phyloP scores from a whole-genome alignment of 345 rosid genomes.

The rapeseed (Brassica napus) region DNA sequence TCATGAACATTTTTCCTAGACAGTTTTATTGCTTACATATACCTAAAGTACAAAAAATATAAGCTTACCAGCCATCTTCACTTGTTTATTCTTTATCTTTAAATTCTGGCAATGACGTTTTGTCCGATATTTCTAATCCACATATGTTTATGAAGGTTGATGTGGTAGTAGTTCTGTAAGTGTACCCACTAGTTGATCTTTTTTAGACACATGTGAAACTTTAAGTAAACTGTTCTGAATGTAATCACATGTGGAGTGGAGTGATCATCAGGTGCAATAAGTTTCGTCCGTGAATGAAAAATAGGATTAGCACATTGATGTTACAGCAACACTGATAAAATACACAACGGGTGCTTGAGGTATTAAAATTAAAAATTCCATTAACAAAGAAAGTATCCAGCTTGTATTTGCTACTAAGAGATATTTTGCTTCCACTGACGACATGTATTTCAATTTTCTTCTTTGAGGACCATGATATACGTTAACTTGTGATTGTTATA shows the following conservation, averaged over 20 bases:
- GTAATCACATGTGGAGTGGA: not conserved
- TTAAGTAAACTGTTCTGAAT: not conserved
- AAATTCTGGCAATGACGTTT: slow-evolving; percentile 9
- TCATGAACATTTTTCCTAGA: slow-evolving; percentile 16
- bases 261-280: not conserved
- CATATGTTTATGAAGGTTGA: slow-evolving; percentile 16
- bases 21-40: slow-evolving; percentile 32
- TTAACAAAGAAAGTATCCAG: no score
- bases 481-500: no score
- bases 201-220: not conserved
- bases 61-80: slow-evolving; percentile 13
- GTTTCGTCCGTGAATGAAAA: not conserved
- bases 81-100: slow-evolving; percentile 22
- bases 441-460: no score
- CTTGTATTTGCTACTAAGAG: no score
- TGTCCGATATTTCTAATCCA: not conserved
- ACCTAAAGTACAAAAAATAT: slow-evolving; percentile 3
- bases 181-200: not conserved
- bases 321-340: not conserved
- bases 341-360: no score
- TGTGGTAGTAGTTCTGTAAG: not conserved
- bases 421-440: no score
- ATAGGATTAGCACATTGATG: not conserved
- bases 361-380: no score
- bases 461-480: no score